Conservation (phyloP, 768 basidiomycete genomes). For the Suillus occidentalis region DNA sequence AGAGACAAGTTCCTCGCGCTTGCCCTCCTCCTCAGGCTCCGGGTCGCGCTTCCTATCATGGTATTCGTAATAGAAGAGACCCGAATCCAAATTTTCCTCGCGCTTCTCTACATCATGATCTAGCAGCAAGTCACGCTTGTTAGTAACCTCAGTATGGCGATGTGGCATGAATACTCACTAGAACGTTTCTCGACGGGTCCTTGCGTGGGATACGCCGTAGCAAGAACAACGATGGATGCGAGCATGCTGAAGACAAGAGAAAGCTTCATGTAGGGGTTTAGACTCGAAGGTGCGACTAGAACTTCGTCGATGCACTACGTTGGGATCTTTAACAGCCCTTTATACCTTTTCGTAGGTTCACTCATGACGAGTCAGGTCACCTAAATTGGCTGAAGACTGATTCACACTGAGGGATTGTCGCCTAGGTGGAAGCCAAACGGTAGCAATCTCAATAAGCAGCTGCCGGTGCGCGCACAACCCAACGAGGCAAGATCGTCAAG, state of each 20-base stretch:
- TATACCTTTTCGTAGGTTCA: background rate
- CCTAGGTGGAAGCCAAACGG: background rate
- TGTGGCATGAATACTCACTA: too few relatives aligned
- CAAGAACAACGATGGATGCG: background rate
- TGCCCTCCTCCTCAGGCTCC: too few relatives aligned
- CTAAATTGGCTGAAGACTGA: background rate
- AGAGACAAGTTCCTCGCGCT: too few relatives aligned
- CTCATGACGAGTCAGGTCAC: background rate
- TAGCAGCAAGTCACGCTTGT: too few relatives aligned
- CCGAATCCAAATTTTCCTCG: too few relatives aligned
- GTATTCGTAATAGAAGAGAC: too few relatives aligned
- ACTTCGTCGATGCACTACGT: background rate
- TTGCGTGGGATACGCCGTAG: background rate
- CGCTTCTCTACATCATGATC: too few relatives aligned
- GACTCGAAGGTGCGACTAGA: background rate
- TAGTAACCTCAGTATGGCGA: too few relatives aligned
- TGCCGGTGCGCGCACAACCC: background rate
- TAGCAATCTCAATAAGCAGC: background rate
- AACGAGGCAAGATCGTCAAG: background rate
- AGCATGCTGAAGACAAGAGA: background rate
- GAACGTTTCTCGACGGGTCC: background rate
- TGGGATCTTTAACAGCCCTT: background rate
- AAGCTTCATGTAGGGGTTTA: background rate
- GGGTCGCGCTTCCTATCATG: too few relatives aligned
- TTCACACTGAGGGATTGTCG: background rate